phyloP scores from a whole-genome alignment of 2,329 filamentous ascomycete species.

The Salinomyces thailandicus region DNA sequence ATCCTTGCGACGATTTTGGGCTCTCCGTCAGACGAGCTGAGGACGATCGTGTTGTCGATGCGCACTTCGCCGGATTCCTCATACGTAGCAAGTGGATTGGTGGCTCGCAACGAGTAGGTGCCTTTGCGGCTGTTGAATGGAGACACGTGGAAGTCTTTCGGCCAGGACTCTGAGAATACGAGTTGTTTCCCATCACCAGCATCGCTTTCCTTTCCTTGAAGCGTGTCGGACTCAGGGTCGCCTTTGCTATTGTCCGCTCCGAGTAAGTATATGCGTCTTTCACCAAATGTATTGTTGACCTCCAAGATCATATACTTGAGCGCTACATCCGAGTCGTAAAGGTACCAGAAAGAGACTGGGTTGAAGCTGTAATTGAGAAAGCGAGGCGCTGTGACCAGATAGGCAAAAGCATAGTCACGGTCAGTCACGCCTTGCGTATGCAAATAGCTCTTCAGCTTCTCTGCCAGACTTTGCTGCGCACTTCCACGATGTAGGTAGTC shows the following conservation, averaged over 20 bases:
- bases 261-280: conserved; percentile 57
- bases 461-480: conserved; percentile 44
- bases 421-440: conserved; percentile 46
- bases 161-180: conserved; percentile 44
- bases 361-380: conserved; percentile 65
- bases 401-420: conserved; percentile 53
- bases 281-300: conserved; percentile 68
- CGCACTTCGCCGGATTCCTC: conserved; percentile 17
- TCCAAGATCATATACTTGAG: conserved; percentile 59
- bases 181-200: conserved; percentile 3
- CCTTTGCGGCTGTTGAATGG: conserved; percentile 55
- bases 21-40: conserved; percentile 50
- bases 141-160: conserved; percentile 67
- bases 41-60: conserved; percentile 51
- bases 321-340: conserved; percentile 50
- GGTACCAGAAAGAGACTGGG: conserved; percentile 69
- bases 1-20: conserved; percentile 53
- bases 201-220: neutral
- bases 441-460: conserved; percentile 54
- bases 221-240: conserved; percentile 3
- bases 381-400: conserved; percentile 59
- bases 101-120: conserved; percentile 37
- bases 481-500: conserved; percentile 52
- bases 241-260: conserved; percentile 26
- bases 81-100: conserved; percentile 33